Base-by-base conservation (phyloP, 176 grass and related monocot genomes). In the Oryza coarctata region DNA sequence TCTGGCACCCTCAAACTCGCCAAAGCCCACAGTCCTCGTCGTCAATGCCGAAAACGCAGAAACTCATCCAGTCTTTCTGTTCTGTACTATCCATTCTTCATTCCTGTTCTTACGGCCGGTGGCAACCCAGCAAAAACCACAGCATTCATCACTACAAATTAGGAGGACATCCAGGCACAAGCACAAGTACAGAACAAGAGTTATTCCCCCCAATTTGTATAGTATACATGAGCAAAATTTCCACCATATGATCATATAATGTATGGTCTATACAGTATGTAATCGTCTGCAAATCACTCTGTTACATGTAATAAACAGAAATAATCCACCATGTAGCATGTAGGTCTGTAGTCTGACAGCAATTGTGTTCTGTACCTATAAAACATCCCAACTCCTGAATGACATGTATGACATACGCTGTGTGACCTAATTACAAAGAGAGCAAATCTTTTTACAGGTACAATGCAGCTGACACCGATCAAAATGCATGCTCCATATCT, bases 281-380 rank as follows among this genome's bases (percentile, higher is more conserved):
- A 18, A 9, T 55, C 4, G 50, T 55, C 50, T 5, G 50, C 50
- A 55, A 55, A 55, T 55, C 7, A n/a, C 1, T 72, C 57, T 25
- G 86, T 86, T 78, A 82, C 52, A 71, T 85, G 65, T 70, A 57
- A 58, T 85, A 71, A 18, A 57, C 68, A 60, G 45, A 82, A 32
- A 77, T 36, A 82, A 47, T 33, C 47, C 28, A 20, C 22, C 17
- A 25, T 29, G 44, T 65, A 58, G 29, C 12, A 35, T 29, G 44
- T 65, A 43, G n/a, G 17, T 25, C 35, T 47, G 63, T 20, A 70
- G 61, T 68, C 62, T 86, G 41, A 66, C 25, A 43, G 1, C 18
- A 85, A 44, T 5, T 31, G 1, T 71, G 22, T 1, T 71, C 39
- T 70, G 28, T 70, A 49, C 36, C 71, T 22, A 22, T 38, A 25